Evolutionary conservation across 805 yeast genomes (phyloP), one percentile per base, ranked within the genome.

Genomic region (Candida namnaoensis): DNA sequence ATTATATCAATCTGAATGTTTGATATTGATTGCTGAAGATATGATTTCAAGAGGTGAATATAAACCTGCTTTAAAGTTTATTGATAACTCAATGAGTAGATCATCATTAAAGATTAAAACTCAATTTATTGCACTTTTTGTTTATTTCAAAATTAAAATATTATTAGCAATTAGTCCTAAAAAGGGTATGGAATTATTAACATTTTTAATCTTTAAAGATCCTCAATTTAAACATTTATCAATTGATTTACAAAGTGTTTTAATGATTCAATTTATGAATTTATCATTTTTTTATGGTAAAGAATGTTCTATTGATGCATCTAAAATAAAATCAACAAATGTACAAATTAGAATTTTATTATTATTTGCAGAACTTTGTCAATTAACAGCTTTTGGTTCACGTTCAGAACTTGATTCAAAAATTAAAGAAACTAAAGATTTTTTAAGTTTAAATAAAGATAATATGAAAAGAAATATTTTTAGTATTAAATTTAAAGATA

Each of bases 21-120:
- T 44, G 26, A 38, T 33, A 3, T 4, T 36, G 7, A 25, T 42
- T 6, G 26, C 44, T 5, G 43, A 48, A 15, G 5, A 15, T 1
- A 27, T 47, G 41, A 32, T 43, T 6, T 4, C 35, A 4, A 45
- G 35, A 28, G 38, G 36, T 5, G 36, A 40, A n/a, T 30, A 6
- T 33, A 46, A 43, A 25, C 52, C 44, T 36, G 48, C 48, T 2
- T 14, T 48, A 10, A 39, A 36, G 14, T n/a, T 38, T 12, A 43
- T 45, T 19, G 7, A 33, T 7, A 32, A 34, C 2, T 33, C 41
- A 5, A 28, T 26, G 1, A 33, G 32, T 9, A 19, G 32, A 5
- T 5, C 24, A 5, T 5, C 5, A 8, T 8, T 6, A 3, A 13
- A 7, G 7, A 13, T 30, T 12, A 30, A 30, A 4, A 13, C 13